Conservation (phyloP, 2,329 filamentous ascomycete species). For the Fusarium nelsonii region DNA sequence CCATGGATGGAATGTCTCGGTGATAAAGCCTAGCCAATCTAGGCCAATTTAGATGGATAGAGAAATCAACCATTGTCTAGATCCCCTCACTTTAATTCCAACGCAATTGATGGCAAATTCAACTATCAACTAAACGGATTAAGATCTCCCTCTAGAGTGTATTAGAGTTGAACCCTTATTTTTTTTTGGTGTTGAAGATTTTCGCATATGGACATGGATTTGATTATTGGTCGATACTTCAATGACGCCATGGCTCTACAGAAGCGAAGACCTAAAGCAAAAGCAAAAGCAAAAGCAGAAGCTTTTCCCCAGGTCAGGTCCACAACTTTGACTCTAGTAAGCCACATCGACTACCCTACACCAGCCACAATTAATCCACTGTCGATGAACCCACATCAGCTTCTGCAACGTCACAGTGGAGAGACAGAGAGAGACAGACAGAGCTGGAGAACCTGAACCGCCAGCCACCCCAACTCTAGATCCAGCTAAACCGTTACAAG, state of each 20-base stretch:
- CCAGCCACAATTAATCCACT: conserved; percentile 16
- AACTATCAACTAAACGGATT: conserved; percentile 4
- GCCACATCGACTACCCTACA: conserved; percentile 14
- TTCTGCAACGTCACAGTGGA: conserved; percentile 34
- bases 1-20: conserved; percentile 27
- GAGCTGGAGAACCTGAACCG: not conserved
- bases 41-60: conserved; percentile 7
- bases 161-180: conserved; percentile 11
- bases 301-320: conserved; percentile 34
- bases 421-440: too few relatives aligned
- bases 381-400: not conserved
- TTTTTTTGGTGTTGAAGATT: conserved; percentile 31
- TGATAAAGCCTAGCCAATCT: not conserved
- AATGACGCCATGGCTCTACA: conserved; percentile 35
- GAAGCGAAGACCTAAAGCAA: conserved; percentile 25
- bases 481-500: not conserved
- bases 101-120: not conserved
- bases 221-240: conserved; percentile 24
- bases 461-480: conserved; percentile 36
- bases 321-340: conserved; percentile 4
- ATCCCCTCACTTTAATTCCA: not conserved
- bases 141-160: not conserved
- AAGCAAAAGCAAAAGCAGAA: conserved; percentile 2
- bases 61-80: not conserved
- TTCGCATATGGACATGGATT: conserved; percentile 31